Evolutionary conservation across 1,284 basidiomycete species (phyloP).

Genomic region (Boletus smithii): DNA sequence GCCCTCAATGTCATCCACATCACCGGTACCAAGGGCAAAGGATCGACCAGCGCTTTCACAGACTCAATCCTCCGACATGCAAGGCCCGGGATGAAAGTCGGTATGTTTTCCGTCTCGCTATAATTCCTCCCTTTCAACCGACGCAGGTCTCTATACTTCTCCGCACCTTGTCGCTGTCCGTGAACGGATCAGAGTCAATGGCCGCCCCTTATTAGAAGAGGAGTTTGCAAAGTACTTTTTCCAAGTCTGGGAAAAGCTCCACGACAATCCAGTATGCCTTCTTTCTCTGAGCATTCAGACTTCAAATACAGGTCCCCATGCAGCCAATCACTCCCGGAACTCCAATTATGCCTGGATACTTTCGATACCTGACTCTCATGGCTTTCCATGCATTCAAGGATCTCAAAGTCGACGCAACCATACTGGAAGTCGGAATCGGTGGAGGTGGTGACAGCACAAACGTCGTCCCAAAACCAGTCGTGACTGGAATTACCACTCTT

Average conservation of each 20-base stretch:
- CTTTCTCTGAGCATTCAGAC: neutral
- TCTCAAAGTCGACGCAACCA: constrained; percentile 80
- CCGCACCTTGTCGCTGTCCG: constrained; percentile 96
- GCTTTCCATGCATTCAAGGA: constrained; percentile 90
- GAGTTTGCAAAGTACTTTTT: constrained; percentile 92
- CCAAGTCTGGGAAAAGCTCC: constrained; percentile 91
- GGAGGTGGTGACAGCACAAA: constrained; percentile 97
- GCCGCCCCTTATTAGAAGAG: constrained; percentile 83
- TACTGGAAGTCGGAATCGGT: constrained; percentile 97
- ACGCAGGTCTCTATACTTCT: constrained; percentile 87
- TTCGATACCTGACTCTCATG: constrained; percentile 89
- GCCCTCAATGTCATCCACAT: constrained; percentile 92
- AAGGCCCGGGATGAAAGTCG: constrained; percentile 68
- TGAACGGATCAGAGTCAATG: constrained; percentile 94
- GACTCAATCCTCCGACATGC: constrained; percentile 69
- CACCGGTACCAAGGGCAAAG: constrained; percentile 98
- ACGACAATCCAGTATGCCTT: constrained; percentile 48
- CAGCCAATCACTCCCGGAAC: constrained; percentile 55
- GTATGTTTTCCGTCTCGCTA: constrained; percentile 37
- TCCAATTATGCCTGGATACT: constrained; percentile 84
- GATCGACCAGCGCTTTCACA: constrained; percentile 92
- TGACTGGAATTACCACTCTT: constrained; percentile 86
- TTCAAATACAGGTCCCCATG: constrained; percentile 1
- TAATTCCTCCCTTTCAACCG: constrained; percentile 4
- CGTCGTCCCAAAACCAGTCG: constrained; percentile 85